Evolutionary conservation across 148 eudicot genomes (phyloP).

Genomic region (Rhododendron molle): DNA sequence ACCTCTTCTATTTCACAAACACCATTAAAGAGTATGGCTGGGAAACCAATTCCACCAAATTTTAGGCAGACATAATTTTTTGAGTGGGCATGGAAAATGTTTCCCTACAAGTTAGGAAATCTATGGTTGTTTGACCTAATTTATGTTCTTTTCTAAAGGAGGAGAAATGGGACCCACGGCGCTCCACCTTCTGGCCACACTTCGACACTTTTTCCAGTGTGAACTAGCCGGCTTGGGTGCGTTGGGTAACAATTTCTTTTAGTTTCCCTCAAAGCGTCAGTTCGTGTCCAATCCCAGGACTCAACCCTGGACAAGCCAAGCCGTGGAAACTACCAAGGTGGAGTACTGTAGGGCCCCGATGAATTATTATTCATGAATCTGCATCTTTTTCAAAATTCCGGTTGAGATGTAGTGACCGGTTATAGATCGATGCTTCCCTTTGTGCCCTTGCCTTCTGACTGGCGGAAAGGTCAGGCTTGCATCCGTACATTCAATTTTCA

Average conservation of each 20-base stretch:
- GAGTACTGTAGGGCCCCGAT: too few species aligned
- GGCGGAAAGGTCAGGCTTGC: too few species aligned
- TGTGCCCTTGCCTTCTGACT: too few species aligned
- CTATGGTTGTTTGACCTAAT: not conserved
- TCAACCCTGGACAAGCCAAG: too few species aligned
- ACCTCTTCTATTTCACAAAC: not conserved
- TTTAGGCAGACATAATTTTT: not conserved
- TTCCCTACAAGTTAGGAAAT: not conserved
- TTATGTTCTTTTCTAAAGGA: not conserved
- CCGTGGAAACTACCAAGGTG: too few species aligned
- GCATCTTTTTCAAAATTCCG: too few species aligned
- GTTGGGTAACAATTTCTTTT: not conserved
- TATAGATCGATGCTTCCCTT: too few species aligned
- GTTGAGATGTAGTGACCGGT: too few species aligned
- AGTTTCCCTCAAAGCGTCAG: not conserved
- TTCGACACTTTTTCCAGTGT: not conserved
- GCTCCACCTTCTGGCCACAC: not conserved
- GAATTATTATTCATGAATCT: too few species aligned
- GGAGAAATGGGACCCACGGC: not conserved
- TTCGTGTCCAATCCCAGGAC: not conserved
- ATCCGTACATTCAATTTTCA: too few species aligned
- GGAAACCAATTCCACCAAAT: not conserved
- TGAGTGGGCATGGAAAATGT: not conserved
- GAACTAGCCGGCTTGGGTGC: not conserved
- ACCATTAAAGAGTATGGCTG: not conserved